These are phyloP conservation scores for Corchorus capsularis DNA, from an alignment of 345 rosid species.

Conservation along the genomic window DNA sequence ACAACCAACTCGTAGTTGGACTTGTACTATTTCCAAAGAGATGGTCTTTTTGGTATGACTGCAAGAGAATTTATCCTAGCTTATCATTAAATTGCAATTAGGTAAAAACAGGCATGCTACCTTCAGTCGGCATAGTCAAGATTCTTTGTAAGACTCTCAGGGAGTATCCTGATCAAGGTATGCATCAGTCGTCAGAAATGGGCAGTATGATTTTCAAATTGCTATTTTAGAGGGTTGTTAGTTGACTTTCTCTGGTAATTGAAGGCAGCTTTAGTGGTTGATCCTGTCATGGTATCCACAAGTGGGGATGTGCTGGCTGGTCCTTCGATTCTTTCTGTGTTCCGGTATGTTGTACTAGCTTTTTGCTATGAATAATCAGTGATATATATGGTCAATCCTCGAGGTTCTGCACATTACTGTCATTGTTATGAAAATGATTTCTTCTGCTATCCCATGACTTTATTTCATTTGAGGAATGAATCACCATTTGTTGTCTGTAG, in stretches of 20 bases:
- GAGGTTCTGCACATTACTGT: not conserved
- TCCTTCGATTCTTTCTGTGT: conserved; percentile 65
- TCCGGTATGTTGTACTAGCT: conserved; percentile 47
- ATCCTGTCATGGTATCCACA: conserved; percentile 98
- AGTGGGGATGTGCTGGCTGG: conserved; percentile 89
- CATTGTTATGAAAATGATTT: not conserved
- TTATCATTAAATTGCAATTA: conserved; percentile 28
- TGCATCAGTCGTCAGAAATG: conserved; percentile 10
- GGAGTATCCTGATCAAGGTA: conserved; percentile 75
- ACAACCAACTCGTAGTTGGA: not conserved
- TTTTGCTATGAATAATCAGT: not conserved
- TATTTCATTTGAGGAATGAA: not conserved
- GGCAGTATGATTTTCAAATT: conserved; percentile 1
- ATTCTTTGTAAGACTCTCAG: conserved; percentile 54
- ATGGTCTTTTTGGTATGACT: not conserved
- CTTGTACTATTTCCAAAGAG: not conserved
- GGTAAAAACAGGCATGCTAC: conserved; percentile 99
- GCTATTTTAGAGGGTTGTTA: conserved; percentile 23
- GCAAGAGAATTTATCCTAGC: conserved; percentile 3
- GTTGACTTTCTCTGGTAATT: conserved; percentile 36
- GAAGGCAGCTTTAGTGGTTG: conserved; percentile 92
- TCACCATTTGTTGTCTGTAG: not conserved
- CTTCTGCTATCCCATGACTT: not conserved
- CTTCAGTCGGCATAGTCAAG: conserved; percentile 67
- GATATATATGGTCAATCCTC: not conserved